These are phyloP conservation scores for Saccharomycopsis phalli DNA, from an alignment of 1,139 yeast genomes.

Conservation along the genomic window DNA sequence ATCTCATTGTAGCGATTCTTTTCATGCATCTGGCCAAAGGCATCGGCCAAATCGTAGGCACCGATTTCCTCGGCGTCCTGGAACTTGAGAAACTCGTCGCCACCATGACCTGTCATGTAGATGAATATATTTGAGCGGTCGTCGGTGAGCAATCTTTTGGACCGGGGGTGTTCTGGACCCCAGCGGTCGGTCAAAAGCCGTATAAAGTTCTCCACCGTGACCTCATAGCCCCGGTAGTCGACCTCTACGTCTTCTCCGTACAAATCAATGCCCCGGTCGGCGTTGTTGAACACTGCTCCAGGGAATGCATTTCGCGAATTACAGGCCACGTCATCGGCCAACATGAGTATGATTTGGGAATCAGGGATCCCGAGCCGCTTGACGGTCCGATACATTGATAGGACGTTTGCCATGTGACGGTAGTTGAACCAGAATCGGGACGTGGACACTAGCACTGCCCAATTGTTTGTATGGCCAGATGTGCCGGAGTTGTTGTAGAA, in stretches of 20 bases:
- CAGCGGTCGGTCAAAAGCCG: conserved; percentile 88
- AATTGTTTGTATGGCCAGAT: conserved; percentile 66
- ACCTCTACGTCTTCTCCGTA: conserved; percentile 95
- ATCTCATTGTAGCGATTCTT: conserved; percentile 92
- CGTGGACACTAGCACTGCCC: conserved; percentile 95
- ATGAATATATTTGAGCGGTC: conserved; percentile 90
- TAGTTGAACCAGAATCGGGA: conserved; percentile 98
- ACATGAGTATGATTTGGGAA: conserved; percentile 91
- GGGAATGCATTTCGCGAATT: conserved; percentile 94
- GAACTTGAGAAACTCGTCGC: conserved; percentile 90
- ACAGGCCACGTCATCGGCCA: conserved; percentile 95
- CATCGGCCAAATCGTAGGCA: conserved; percentile 92
- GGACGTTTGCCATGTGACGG: conserved; percentile 93
- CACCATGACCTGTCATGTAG: conserved; percentile 98
- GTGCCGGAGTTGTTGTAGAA: conserved; percentile 7
- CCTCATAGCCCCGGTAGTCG: conserved; percentile 95
- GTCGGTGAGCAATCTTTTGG: conserved; percentile 83
- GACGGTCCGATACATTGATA: conserved; percentile 91
- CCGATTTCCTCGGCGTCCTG: conserved; percentile 98
- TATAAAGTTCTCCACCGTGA: conserved; percentile 91
- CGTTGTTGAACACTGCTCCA: conserved; percentile 91
- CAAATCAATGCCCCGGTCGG: conserved; percentile 86
- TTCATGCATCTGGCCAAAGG: conserved; percentile 94
- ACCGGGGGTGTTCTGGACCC: conserved; percentile 89
- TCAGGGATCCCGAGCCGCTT: conserved; percentile 95